Percentiles rank a stretch among this genome's conserved stretches.
These are phyloP conservation scores for Pyricularia sp. DNA, from an alignment of 2,329 filamentous ascomycete species.

Conservation along the genomic window DNA sequence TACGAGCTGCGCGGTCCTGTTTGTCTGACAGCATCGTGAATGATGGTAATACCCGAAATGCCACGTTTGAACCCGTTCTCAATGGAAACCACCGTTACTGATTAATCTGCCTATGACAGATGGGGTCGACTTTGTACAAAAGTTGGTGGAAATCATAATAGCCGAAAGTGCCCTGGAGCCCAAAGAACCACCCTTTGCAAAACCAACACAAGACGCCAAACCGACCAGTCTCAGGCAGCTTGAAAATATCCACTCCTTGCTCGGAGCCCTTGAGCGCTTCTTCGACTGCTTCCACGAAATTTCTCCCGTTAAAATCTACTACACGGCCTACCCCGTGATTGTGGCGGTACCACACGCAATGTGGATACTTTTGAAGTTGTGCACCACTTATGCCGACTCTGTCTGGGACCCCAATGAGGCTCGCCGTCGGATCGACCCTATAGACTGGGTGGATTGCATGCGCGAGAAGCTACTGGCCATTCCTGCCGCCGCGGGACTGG, in stretches of 20 bases:
- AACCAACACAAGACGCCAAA: too few species aligned
- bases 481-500: neutral
- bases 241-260: slow-evolving; percentile 13
- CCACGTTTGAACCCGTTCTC: slow-evolving; percentile 2
- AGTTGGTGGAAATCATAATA: slow-evolving; percentile 22
- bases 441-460: neutral
- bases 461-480: neutral
- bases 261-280: slow-evolving; percentile 18
- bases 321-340: slow-evolving; percentile 15
- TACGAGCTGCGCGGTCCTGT: slow-evolving; percentile 12
- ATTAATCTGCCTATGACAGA: slow-evolving; percentile 13
- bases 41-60: slow-evolving; percentile 11
- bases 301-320: slow-evolving; percentile 14
- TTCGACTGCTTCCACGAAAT: slow-evolving; percentile 20
- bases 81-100: too few species aligned
- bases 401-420: neutral
- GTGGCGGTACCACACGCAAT: neutral
- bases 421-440: neutral
- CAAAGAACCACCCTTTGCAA: neutral
- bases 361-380: neutral
- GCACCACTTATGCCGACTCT: neutral
- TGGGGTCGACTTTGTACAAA: slow-evolving; percentile 20
- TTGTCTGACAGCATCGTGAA: slow-evolving; percentile 12
- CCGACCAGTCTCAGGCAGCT: slow-evolving; percentile 8
- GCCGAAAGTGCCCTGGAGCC: slow-evolving; percentile 18